A percentile compares a stretch with the other conserved stretches of the same genome.
phyloP scores from a whole-genome alignment of 2,329 filamentous ascomycete genomes.

The Akanthomyces lecanii region DNA sequence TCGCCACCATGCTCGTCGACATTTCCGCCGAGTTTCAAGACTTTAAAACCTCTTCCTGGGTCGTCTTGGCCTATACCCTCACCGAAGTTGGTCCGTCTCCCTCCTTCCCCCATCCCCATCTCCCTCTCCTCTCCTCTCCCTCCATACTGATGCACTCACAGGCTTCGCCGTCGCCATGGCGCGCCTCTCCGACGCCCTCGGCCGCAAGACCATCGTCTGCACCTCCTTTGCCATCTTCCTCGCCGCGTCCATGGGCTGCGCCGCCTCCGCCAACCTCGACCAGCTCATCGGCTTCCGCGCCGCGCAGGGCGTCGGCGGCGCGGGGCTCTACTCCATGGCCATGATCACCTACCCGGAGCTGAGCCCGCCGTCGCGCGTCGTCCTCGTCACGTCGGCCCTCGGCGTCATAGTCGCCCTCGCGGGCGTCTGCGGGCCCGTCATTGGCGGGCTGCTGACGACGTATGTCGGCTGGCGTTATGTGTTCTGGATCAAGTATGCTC shows the following conservation, averaged over 20 bases:
- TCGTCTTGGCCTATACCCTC: conserved; percentile 17
- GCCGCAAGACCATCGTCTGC: conserved; percentile 17
- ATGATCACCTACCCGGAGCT: conserved; percentile 23
- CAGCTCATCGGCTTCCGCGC: conserved; percentile 24
- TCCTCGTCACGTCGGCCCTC: conserved; percentile 18
- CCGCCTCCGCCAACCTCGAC: conserved; percentile 18
- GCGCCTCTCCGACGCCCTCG: conserved; percentile 20
- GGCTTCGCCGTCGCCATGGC: conserved; percentile 22
- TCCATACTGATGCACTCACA: neutral
- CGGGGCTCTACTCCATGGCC: conserved; percentile 23
- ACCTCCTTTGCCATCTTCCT: conserved; percentile 21
- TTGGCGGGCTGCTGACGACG: conserved; percentile 20
- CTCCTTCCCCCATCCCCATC: neutral
- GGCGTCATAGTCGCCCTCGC: conserved; percentile 22
- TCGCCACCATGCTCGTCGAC: conserved; percentile 18
- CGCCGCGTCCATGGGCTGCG: conserved; percentile 21
- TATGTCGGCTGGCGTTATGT: conserved; percentile 20
- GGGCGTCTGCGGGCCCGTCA: conserved; percentile 22
- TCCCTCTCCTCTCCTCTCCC: too few relatives aligned
- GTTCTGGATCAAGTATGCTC: conserved; percentile 23
- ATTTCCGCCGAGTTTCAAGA: conserved; percentile 16
- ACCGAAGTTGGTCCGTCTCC: conserved; percentile 16
- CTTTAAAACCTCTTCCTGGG: conserved; percentile 16
- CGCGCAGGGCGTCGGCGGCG: conserved; percentile 22
- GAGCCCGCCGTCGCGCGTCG: conserved; percentile 18